Conservation (phyloP, 768 basidiomycete genomes). For the Amanita phalloides region DNA sequence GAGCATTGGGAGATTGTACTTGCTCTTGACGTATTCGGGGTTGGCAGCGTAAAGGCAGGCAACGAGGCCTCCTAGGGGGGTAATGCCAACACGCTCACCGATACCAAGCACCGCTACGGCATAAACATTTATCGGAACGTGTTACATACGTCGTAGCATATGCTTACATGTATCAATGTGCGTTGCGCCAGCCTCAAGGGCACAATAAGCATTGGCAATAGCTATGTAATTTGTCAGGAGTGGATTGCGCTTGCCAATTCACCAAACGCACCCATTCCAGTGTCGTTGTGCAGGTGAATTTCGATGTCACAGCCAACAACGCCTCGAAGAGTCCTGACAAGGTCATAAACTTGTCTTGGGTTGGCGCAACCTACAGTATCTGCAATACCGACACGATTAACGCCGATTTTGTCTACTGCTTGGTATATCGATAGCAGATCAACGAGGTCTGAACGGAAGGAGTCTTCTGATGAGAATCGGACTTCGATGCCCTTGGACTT, state of each 20-base stretch:
- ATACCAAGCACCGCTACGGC: slow-evolving; percentile 86
- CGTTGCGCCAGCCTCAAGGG: slow-evolving; percentile 96
- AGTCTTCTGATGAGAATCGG: slow-evolving; percentile 98
- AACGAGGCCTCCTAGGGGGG: slow-evolving; percentile 92
- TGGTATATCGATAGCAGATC: slow-evolving; percentile 98
- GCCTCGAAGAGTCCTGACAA: slow-evolving; percentile 90
- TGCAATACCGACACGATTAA: slow-evolving; percentile 97
- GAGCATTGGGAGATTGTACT: slow-evolving; percentile 97
- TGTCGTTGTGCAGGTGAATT: slow-evolving; percentile 97
- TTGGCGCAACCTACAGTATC: slow-evolving; percentile 99
- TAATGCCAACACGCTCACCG: slow-evolving; percentile 98
- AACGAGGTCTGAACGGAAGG: slow-evolving; percentile 98
- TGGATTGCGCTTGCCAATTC: background rate
- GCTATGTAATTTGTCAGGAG: slow-evolving; percentile 31
- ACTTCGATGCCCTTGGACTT: slow-evolving; percentile 99
- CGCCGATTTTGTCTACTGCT: slow-evolving; percentile 98
- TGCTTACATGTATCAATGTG: slow-evolving; percentile 92
- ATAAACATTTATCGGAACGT: slow-evolving; percentile 5
- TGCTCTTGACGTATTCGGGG: slow-evolving; percentile 98
- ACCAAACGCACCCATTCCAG: slow-evolving; percentile 71
- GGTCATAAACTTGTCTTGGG: slow-evolving; percentile 96
- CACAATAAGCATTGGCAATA: slow-evolving; percentile 97
- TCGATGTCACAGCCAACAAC: slow-evolving; percentile 98
- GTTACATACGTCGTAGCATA: background rate
- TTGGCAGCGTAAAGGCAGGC: slow-evolving; percentile 95